These are phyloP conservation scores for Coemansia sp. DNA, from an alignment of 192 early-diverging fungal species.

Conservation along the genomic window DNA sequence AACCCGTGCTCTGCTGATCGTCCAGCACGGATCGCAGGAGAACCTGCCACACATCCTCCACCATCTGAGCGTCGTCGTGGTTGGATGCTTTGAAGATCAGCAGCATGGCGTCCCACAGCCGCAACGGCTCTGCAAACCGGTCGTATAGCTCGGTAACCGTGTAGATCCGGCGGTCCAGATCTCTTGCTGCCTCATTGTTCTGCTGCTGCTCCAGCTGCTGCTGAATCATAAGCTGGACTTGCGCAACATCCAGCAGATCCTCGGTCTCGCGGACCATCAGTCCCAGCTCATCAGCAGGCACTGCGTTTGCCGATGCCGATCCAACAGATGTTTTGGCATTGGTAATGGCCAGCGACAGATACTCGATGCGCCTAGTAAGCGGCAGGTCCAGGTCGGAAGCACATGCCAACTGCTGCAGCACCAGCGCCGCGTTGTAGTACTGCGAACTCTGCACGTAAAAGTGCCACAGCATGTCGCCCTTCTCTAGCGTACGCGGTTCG, in stretches of 20 bases:
- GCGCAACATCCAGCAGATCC: conserved; percentile 60
- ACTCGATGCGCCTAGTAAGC: conserved; percentile 57
- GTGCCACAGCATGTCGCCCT: conserved; percentile 64
- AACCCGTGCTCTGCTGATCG: conserved; percentile 20
- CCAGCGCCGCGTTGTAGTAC: conserved; percentile 60
- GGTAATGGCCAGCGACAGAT: conserved; percentile 62
- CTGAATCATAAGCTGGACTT: conserved; percentile 57
- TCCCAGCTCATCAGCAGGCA: conserved; percentile 46
- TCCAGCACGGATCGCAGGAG: conserved; percentile 34
- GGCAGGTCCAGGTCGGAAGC: conserved; percentile 25
- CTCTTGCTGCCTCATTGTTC: conserved; percentile 12
- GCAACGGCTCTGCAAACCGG: conserved; percentile 54
- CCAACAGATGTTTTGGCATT: conserved; percentile 61
- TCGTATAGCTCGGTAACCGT: conserved; percentile 53
- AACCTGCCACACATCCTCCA: conserved; percentile 31
- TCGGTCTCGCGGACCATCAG: conserved; percentile 54
- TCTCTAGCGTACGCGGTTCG: conserved; percentile 53
- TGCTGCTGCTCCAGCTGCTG: conserved; percentile 16
- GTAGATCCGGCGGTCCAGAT: conserved; percentile 27
- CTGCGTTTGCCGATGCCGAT: conserved; percentile 16
- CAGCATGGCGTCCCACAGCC: conserved; percentile 54
- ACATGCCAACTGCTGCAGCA: conserved; percentile 50
- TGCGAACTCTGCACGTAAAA: conserved; percentile 61
- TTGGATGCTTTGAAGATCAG: conserved; percentile 59
- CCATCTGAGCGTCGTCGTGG: conserved; percentile 47